These are phyloP conservation scores for Aegilops bicornis DNA, from an alignment of 176 grass and related monocot genomes.

Conservation along the genomic window DNA sequence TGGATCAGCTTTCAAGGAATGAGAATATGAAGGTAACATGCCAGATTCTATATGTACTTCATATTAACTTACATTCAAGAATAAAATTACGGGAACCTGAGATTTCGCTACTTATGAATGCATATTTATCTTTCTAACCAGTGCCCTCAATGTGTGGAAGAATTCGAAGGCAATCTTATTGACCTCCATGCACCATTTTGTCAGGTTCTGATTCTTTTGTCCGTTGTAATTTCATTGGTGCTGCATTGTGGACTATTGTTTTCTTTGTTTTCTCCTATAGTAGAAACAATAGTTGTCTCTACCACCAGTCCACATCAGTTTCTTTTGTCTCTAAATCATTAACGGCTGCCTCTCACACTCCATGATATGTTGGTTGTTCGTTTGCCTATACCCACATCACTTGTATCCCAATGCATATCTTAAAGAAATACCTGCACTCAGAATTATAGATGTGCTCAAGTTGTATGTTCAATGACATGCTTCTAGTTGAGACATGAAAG, in stretches of 20 bases:
- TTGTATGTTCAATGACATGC: too few relatives aligned
- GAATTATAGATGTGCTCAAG: too few relatives aligned
- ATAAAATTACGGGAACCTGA: not conserved
- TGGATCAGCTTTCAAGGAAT: not conserved
- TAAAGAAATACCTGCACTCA: too few relatives aligned
- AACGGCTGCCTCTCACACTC: too few relatives aligned
- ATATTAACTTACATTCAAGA: not conserved
- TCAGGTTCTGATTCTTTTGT: not conserved
- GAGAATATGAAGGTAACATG: not conserved
- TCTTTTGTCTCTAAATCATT: too few relatives aligned
- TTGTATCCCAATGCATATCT: too few relatives aligned
- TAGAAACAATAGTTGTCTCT: not conserved
- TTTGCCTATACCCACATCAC: too few relatives aligned
- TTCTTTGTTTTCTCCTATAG: not conserved
- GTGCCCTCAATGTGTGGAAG: slow-evolving; percentile 59
- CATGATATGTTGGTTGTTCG: too few relatives aligned
- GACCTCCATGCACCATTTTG: slow-evolving; percentile 47
- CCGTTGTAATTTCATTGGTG: not conserved
- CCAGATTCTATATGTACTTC: not conserved
- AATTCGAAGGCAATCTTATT: slow-evolving; percentile 41
- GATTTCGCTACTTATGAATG: not conserved
- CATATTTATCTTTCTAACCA: slow-evolving; percentile 1
- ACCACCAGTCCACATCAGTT: not conserved
- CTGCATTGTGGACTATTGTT: not conserved
- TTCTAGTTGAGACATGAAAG: too few relatives aligned